phyloP scores from a whole-genome alignment of 345 rosid species.

The Gossypium longicalyx region DNA sequence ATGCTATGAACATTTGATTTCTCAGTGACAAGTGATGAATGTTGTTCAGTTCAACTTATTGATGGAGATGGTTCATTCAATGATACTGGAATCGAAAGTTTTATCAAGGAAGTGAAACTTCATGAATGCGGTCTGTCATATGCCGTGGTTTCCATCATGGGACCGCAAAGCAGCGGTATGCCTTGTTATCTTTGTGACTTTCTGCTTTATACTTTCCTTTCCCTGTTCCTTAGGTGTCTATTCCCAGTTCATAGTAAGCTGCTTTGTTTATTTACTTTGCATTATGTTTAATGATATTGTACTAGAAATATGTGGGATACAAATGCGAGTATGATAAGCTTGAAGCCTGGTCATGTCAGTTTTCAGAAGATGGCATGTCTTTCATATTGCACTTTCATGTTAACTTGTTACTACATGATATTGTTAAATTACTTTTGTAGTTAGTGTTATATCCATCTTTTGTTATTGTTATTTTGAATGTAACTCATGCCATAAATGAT shows the following conservation, averaged over 20 bases:
- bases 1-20: conserved; percentile 8
- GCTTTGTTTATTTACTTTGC: not conserved
- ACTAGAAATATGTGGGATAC: not conserved
- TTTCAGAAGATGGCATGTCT: too few relatives aligned
- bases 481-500: not conserved
- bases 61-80: conserved; percentile 89
- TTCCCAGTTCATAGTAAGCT: not conserved
- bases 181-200: conserved; percentile 7
- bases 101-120: conserved; percentile 71
- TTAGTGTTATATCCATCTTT: not conserved
- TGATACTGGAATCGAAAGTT: conserved; percentile 58
- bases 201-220: not conserved
- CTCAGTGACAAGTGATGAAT: conserved; percentile 37
- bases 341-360: not conserved
- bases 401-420: not conserved
- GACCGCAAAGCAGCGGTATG: conserved; percentile 99
- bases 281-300: not conserved
- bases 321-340: not conserved
- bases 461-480: not conserved
- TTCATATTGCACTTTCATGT: not conserved
- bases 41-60: conserved; percentile 86
- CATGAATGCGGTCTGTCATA: conserved; percentile 88
- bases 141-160: conserved; percentile 97
- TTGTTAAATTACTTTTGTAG: not conserved
- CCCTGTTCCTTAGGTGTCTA: not conserved